Base-by-base conservation (phyloP, 2,329 filamentous ascomycete genomes). In the Paracorniculantispora psalliotae region DNA sequence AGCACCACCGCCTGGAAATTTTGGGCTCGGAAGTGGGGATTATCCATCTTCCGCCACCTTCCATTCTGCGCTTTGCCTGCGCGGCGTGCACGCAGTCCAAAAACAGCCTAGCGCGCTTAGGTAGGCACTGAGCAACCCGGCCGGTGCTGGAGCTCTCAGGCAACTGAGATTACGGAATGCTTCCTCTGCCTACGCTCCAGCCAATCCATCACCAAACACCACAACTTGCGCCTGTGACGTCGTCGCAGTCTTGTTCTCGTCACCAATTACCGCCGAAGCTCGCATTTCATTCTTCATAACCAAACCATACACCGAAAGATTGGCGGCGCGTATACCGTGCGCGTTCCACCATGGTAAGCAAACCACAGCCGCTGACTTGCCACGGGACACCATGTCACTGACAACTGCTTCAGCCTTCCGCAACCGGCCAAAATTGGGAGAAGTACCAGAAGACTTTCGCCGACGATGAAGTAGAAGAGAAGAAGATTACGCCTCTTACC, bases 361-460 rank as follows among this genome's bases (percentile, higher is more conserved):
- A 53, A 54, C 33, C 49, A 30, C 50, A 58, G 57, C 51, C 56
- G 67, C 61, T 55, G 46, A 33, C 47, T 19, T 46, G 17, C 15
- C 35, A 43, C 44, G 35, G 37, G n/a, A 56, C 26, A 50, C 44
- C 43, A 49, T 55, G 63, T 66, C 70, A 63, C 72, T 66, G 61
- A 68, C n/a, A n/a, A n/a, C 58, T 13, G 30, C 26, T 28, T 74
- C 85, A 97, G 92, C 92, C 92, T 83, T 93, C 90, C 80, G 93
- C 94, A 77, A 96, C 89, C 70, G 94, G 94, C 74, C 79, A 83
- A 76, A 91, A 86, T 84, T 99, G 94, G 94, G 94, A 99, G 84
- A 97, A 97, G 81, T 97, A 96, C 83, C 85, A 90, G 80, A 97
- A 97, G 84, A 92, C 88, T 72, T 99, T 91, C 72, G 93, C 89